A percentile compares a stretch with the other conserved stretches of the same genome.
Conservation (phyloP, 1,139 yeast genomes). For the Hansenula lynferdii region DNA sequence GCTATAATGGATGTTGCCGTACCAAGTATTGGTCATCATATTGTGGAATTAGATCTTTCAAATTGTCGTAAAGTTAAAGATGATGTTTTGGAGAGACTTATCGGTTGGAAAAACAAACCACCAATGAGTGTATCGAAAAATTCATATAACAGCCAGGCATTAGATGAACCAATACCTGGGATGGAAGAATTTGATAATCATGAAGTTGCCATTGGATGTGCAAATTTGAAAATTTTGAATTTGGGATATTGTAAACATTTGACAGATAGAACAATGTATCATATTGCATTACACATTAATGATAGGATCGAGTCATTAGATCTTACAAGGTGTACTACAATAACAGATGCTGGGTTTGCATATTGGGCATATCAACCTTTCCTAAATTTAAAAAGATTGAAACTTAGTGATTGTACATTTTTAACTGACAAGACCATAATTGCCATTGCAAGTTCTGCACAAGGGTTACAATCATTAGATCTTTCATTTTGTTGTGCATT, state of each 20-base stretch:
- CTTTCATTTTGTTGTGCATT: conserved; percentile 73
- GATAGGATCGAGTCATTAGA: too few relatives aligned
- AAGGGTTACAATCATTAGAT: conserved; percentile 49
- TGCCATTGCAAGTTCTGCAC: conserved; percentile 58
- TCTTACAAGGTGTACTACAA: too few relatives aligned
- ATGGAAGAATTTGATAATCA: conserved; percentile 24
- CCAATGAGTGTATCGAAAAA: neutral
- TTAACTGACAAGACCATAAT: conserved; percentile 62
- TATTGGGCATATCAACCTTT: too few relatives aligned
- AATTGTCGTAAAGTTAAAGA: conserved; percentile 74
- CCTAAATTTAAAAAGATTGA: too few relatives aligned
- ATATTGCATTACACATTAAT: too few relatives aligned
- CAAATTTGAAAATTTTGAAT: conserved; percentile 45
- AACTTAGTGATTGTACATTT: conserved; percentile 75
- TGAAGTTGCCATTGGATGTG: conserved; percentile 47
- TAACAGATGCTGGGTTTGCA: too few relatives aligned
- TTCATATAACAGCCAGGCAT: neutral
- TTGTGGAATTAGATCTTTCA: conserved; percentile 59
- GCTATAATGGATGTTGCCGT: conserved; percentile 74
- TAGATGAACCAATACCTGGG: conserved; percentile 21
- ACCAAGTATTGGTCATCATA: conserved; percentile 54
- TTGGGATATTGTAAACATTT: too few relatives aligned
- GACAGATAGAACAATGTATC: too few relatives aligned
- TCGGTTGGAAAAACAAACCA: conserved; percentile 43
- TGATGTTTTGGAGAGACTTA: conserved; percentile 58